Conservation (phyloP, 2,329 filamentous ascomycete species). For the Mycosphaerella arachidis region DNA sequence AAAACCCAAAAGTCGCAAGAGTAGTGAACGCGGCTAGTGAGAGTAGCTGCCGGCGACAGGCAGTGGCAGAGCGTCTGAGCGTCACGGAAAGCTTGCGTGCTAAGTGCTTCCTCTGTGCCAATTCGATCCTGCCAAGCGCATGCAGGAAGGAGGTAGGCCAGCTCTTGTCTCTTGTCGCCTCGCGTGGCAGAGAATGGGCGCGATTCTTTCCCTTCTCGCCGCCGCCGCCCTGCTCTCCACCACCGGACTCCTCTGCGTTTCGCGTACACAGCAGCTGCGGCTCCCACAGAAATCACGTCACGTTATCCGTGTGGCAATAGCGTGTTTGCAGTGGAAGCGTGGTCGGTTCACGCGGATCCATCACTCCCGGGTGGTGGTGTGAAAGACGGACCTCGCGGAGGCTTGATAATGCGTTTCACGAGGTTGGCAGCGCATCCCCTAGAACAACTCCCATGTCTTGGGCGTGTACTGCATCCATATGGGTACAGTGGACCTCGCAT, state of each 20-base stretch:
- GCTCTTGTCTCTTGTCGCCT: too few species aligned
- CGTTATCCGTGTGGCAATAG: not conserved
- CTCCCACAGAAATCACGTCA: not conserved
- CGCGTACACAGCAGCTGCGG: slow-evolving; percentile 2
- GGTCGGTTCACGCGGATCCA: slow-evolving; percentile 4
- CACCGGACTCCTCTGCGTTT: not conserved
- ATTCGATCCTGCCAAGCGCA: not conserved
- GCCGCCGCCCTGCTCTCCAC: not conserved
- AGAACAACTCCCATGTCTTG: not conserved
- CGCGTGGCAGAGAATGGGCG: too few species aligned
- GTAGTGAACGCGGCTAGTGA: not conserved
- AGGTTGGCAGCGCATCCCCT: not conserved
- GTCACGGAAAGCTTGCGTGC: not conserved
- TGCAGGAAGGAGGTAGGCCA: not conserved
- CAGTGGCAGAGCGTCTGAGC: too few species aligned
- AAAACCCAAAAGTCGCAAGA: too few species aligned
- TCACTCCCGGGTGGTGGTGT: not conserved
- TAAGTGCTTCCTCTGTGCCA: not conserved
- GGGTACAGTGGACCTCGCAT: not conserved
- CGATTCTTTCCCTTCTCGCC: not conserved
- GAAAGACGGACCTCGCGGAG: not conserved
- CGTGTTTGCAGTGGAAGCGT: slow-evolving; percentile 2
- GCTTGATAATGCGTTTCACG: not conserved
- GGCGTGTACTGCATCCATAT: not conserved
- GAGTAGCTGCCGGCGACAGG: not conserved